Conservation (phyloP, 345 rosid genomes). For the Eucalyptus rudis region DNA sequence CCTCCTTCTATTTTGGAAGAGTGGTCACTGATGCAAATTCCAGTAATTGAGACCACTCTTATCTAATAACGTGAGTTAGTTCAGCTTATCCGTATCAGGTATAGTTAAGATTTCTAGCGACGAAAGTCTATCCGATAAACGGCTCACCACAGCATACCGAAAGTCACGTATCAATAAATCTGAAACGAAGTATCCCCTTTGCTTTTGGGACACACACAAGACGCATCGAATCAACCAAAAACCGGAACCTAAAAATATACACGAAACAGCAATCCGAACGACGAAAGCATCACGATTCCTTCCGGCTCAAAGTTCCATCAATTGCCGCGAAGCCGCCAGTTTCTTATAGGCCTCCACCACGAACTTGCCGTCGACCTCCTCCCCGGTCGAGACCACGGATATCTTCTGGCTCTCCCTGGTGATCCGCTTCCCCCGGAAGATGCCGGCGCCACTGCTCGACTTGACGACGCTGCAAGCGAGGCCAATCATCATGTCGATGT, state of each 20-base stretch:
- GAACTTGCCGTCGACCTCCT: constrained; percentile 10
- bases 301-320: background rate
- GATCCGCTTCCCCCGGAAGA: constrained; percentile 7
- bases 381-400: constrained; percentile 6
- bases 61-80: background rate
- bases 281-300: background rate
- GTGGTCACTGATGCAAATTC: fast-evolving
- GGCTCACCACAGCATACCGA: background rate
- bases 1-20: fast-evolving
- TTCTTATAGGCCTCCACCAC: constrained; percentile 18
- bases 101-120: background rate
- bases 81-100: background rate
- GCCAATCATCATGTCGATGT: constrained; percentile 11
- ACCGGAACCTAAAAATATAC: background rate
- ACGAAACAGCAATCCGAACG: background rate
- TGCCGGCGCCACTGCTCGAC: background rate
- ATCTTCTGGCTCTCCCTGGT: background rate
- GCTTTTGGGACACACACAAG: background rate
- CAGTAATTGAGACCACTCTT: background rate
- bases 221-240: background rate
- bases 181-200: background rate
- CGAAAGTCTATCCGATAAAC: background rate
- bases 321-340: constrained; percentile 12
- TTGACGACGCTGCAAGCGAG: constrained; percentile 2
- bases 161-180: background rate